Base-by-base conservation (phyloP, 2,329 filamentous ascomycete species). In the Alternaria rosae region DNA sequence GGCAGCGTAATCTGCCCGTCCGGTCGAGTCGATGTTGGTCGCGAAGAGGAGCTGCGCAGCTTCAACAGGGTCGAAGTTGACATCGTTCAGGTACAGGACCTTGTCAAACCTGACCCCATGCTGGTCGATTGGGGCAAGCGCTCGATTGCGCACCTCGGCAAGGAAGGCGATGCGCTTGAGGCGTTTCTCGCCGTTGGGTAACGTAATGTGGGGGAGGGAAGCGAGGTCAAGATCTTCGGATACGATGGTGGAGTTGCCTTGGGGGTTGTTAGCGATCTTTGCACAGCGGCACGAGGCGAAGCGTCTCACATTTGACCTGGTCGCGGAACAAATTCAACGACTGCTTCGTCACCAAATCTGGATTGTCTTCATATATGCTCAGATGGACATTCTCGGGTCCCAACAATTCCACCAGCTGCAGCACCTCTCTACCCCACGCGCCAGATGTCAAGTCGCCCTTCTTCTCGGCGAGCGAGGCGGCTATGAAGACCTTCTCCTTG, bases 161-260 rank as follows among this genome's bases (percentile, higher is more conserved):
- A 93, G 82, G 76, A 90, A 93, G 28, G 89, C 86, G 44, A 93
- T 89, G n/a, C 91, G 86, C 76, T 92, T 92, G 38, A 90, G 82
- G n/a, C 88, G 85, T 42, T 82, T 80, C 41, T 85, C 83, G 1
- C 90, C 90, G 59, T 86, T 87, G 3, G 89, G 88, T 35, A 92
- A 80, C 3, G 82, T 85, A 47, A 91, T 81, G 56, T 86, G 86
- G 6, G 86, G 86, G 2, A 92, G 82, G 1, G 79, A 78, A n/a
- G 80, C 77, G 42, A 88, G 73, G 61, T 88, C 81, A 44, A 92
- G 78, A 66, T 88, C 83, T 43, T 87, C 89, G 50, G 83, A 85
- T 7, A 91, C 82, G 55, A 93, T 85, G 20, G 79, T 77, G 0
- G 77, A 75, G 51, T 82, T 80, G 72, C 80, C 82, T 81, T 81